Evolutionary conservation across 2,329 filamentous ascomycete species (phyloP).

Genomic region (Emmonsiellopsis sp.): DNA sequence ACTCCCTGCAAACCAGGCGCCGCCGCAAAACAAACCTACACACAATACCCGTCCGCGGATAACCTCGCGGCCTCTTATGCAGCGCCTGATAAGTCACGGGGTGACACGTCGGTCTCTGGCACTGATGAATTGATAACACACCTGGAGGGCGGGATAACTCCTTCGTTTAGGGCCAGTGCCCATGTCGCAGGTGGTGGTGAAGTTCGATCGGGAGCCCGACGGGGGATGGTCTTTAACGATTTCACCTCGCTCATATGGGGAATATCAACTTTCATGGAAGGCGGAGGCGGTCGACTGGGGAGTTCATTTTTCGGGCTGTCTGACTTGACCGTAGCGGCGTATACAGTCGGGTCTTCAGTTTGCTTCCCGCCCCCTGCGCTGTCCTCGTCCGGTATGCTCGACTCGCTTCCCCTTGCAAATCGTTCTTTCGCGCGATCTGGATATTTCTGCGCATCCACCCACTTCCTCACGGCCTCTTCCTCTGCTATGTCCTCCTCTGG

Average conservation of each 20-base stretch:
- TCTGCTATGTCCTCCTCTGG: not conserved
- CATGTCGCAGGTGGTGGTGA: not conserved
- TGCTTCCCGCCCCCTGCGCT: not conserved
- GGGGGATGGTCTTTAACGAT: not conserved
- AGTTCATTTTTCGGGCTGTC: not conserved
- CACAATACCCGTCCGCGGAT: not conserved
- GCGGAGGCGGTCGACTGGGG: conserved; percentile 28
- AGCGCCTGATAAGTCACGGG: not conserved
- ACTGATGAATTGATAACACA: not conserved
- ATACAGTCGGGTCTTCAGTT: not conserved
- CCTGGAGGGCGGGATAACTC: not conserved
- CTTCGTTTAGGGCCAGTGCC: not conserved
- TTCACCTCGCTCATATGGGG: conserved; percentile 1
- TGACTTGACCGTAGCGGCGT: not conserved
- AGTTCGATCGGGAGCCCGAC: not conserved
- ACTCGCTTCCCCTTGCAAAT: not conserved
- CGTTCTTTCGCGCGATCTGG: not conserved
- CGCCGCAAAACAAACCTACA: not conserved
- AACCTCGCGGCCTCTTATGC: not conserved
- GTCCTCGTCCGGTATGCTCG: not conserved
- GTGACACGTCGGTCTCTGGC: not conserved
- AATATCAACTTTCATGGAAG: conserved; percentile 1
- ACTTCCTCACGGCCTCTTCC: not conserved
- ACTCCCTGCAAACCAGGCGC: not conserved
- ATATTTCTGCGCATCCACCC: not conserved